Percentiles rank a stretch among this genome's conserved stretches.
Evolutionary conservation across 768 basidiomycete species (phyloP).

Genomic region (Fomitopsis serialis): DNA sequence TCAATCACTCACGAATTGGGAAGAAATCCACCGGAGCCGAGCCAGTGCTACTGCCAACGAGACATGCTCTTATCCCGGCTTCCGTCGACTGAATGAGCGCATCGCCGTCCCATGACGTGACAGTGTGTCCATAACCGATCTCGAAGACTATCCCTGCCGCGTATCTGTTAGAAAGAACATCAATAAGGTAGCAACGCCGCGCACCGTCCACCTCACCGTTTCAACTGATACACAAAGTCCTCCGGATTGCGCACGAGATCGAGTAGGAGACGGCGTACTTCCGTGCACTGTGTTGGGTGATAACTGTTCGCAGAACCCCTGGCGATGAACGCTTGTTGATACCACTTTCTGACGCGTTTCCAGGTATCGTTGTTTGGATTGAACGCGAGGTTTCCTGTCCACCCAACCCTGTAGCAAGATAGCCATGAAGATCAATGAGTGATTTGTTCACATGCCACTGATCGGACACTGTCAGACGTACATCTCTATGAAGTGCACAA

Average conservation of each 20-base stretch:
- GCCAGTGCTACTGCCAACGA: conserved; percentile 19
- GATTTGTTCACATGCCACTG: not conserved
- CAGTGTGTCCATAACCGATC: conserved; percentile 27
- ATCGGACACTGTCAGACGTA: not conserved
- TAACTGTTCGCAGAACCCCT: too few species aligned
- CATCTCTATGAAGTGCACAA: conserved; percentile 17
- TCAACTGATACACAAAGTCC: conserved; percentile 18
- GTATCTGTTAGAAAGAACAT: conserved; percentile 17
- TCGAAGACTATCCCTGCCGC: conserved; percentile 25
- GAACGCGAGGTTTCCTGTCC: too few species aligned
- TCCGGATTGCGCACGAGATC: conserved; percentile 22
- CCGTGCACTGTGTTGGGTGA: too few species aligned
- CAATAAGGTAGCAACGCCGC: not conserved
- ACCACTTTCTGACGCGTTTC: too few species aligned
- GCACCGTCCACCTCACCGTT: not conserved
- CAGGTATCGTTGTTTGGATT: too few species aligned
- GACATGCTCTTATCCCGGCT: conserved; percentile 16
- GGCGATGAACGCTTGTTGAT: too few species aligned
- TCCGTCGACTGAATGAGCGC: conserved; percentile 25
- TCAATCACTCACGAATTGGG: conserved; percentile 20
- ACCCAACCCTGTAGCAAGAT: too few species aligned
- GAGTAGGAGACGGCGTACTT: not conserved
- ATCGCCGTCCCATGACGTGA: conserved; percentile 26
- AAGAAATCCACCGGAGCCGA: conserved; percentile 30
- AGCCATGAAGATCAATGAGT: not conserved